Evolutionary conservation across 2,329 filamentous ascomycete genomes (phyloP), one percentile per base, ranked within the genome.

Genomic region (Colletotrichum nymphaeae): DNA sequence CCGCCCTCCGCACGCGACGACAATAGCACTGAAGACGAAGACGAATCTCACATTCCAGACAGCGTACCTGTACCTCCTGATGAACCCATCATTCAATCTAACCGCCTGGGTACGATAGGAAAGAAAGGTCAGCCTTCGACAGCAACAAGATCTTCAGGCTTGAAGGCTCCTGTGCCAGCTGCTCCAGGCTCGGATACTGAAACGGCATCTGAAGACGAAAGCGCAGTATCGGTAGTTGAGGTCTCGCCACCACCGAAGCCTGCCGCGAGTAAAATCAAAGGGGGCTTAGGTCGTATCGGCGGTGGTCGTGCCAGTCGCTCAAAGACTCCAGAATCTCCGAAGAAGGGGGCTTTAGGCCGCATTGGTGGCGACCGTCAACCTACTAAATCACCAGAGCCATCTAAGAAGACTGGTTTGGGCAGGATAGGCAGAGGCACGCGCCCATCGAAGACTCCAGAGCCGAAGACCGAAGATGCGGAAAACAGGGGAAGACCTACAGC

Each of bases 101-200:
- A 76, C 32, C 79, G 81, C 24, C 74, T 86, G 2, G 85, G 84
- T 3, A 77, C 77, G 7, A 79, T 86, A 35, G 81, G 82, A n/a
- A 84, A 78, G 69, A 80, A 79, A 63, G 75, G 79, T 30, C 76
- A 81, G 14, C 70, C 79, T 30, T 70, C 77, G 7, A 74, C 75
- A 11, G 73, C 67, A 52, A 78, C 78, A 53, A 57, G 79, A 22
- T 73, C 77, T 11, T 74, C 75, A 30, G 74, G 79, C 28, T 73
- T 77, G 22, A 72, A 72, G 46, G 69, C 66, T 11, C 46, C 30
- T 4, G 42, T 42, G 7, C 68, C 66, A 26, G 77, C 80, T 22
- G 82, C 80, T 28, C 82, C 81, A 7, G 85, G 80, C 26, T 83
- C 81, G 8, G 85, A 86, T 56, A 87, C 86, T n/a, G 85, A 84